phyloP scores from a whole-genome alignment of 805 yeast genomes.

The Wickerhamiella parazyma region DNA sequence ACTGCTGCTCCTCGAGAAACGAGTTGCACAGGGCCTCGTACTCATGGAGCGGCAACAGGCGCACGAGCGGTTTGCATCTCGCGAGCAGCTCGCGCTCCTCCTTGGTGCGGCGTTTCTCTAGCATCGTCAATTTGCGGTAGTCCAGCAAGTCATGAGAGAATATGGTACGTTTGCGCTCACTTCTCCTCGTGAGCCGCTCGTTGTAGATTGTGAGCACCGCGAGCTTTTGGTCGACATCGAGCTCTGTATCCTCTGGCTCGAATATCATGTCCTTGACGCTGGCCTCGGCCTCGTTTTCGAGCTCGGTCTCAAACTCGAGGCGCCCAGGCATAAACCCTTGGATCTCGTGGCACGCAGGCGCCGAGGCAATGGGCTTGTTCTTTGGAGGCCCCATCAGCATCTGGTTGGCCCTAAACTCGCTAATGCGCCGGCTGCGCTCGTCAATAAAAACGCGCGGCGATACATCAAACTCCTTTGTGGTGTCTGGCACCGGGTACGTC shows the following conservation, averaged over 20 bases:
- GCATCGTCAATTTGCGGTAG: slow-evolving; percentile 64
- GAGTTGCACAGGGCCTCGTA: slow-evolving; percentile 63
- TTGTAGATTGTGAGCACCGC: slow-evolving; percentile 81
- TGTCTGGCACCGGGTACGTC: slow-evolving; percentile 80
- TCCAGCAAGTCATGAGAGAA: slow-evolving; percentile 69
- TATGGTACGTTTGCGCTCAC: slow-evolving; percentile 78
- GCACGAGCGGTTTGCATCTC: slow-evolving; percentile 65
- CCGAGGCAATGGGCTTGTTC: slow-evolving; percentile 78
- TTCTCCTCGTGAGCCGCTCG: slow-evolving; percentile 76
- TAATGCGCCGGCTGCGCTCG: slow-evolving; percentile 56
- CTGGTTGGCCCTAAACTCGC: slow-evolving; percentile 42
- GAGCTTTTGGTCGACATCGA: slow-evolving; percentile 80
- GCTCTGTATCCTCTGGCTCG: slow-evolving; percentile 80
- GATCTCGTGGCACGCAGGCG: slow-evolving; percentile 90
- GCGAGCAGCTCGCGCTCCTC: slow-evolving; percentile 78
- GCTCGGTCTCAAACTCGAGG: slow-evolving; percentile 89
- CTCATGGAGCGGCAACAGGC: slow-evolving; percentile 69
- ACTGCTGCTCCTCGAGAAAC: slow-evolving; percentile 60
- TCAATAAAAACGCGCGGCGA: slow-evolving; percentile 57
- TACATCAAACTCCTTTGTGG: slow-evolving; percentile 55
- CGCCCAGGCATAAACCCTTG: slow-evolving; percentile 99
- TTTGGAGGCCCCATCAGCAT: slow-evolving; percentile 79
- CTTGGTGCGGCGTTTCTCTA: slow-evolving; percentile 73
- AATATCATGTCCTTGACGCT: slow-evolving; percentile 91
- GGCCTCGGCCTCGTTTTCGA: slow-evolving; percentile 91